phyloP scores from a whole-genome alignment of 2,329 filamentous ascomycete genomes.

The Colletotrichum euphorbiae region DNA sequence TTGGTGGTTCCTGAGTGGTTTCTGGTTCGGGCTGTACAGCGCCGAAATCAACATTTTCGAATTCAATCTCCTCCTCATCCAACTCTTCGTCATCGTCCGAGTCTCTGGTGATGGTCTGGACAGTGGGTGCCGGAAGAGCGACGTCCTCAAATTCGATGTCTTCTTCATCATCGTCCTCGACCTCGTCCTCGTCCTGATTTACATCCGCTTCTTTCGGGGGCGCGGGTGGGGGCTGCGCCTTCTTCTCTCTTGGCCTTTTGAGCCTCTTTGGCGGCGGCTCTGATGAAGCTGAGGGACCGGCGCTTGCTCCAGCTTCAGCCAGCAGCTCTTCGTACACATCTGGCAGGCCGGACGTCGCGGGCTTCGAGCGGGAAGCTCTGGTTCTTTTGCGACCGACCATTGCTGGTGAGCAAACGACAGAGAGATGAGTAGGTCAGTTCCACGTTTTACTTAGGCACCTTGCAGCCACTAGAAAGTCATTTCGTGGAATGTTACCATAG shows the following conservation, averaged over 20 bases:
- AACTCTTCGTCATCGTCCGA: constrained; percentile 57
- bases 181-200: constrained; percentile 51
- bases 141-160: constrained; percentile 64
- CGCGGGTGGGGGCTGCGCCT: constrained; percentile 26
- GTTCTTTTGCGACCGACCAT: constrained; percentile 45
- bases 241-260: constrained; percentile 45
- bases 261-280: constrained; percentile 58
- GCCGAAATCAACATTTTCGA: constrained; percentile 63
- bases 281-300: constrained; percentile 43
- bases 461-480: too few relatives aligned
- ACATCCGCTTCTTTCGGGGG: constrained; percentile 22
- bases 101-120: constrained; percentile 64
- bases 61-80: constrained; percentile 53
- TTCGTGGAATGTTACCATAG: too few relatives aligned
- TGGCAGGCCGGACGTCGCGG: constrained; percentile 44
- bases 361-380: constrained; percentile 43
- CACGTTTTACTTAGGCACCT: too few relatives aligned
- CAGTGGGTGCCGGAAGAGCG: constrained; percentile 56
- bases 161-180: constrained; percentile 54
- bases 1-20: constrained; percentile 45
- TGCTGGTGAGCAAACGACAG: too few relatives aligned
- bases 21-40: constrained; percentile 43
- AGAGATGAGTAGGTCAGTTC: too few relatives aligned
- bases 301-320: constrained; percentile 59
- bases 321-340: constrained; percentile 63